These are phyloP conservation scores for Trypanosoma congolense DNA, from an alignment of 208 protist genomes.

Conservation along the genomic window DNA sequence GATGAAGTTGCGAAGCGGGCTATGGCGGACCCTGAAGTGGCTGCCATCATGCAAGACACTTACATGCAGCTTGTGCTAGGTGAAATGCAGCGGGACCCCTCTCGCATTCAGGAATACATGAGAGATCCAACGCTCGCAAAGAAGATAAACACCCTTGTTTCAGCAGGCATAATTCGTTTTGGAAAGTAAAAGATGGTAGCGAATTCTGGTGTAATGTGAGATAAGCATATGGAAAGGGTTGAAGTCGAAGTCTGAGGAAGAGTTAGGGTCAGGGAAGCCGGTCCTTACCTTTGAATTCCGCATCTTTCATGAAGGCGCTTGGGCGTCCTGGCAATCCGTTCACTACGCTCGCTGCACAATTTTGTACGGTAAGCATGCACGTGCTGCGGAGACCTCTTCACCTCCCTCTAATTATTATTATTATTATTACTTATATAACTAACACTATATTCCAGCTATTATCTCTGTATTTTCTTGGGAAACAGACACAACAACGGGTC, in stretches of 20 bases:
- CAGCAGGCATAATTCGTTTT: conserved; percentile 93
- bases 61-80: conserved; percentile 90
- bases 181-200: conserved; percentile 35
- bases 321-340: too few relatives aligned
- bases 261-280: conserved; percentile 1
- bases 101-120: conserved; percentile 90
- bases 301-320: too few relatives aligned
- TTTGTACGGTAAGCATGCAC: too few relatives aligned
- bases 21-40: conserved; percentile 94
- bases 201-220: too few relatives aligned
- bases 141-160: conserved; percentile 96
- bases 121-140: conserved; percentile 81
- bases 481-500: too few relatives aligned
- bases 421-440: conserved; percentile 38
- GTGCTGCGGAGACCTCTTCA: too few relatives aligned
- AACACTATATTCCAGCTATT: too few relatives aligned
- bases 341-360: too few relatives aligned
- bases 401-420: conserved; percentile 29
- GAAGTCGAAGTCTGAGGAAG: too few relatives aligned
- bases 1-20: conserved; percentile 88
- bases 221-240: too few relatives aligned
- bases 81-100: conserved; percentile 90
- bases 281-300: too few relatives aligned
- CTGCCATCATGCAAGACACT: conserved; percentile 87
- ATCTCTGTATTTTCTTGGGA: too few relatives aligned